Evolutionary conservation across 139 green algal species (phyloP).

Genomic region (Astrephomene gubernaculifera): DNA sequence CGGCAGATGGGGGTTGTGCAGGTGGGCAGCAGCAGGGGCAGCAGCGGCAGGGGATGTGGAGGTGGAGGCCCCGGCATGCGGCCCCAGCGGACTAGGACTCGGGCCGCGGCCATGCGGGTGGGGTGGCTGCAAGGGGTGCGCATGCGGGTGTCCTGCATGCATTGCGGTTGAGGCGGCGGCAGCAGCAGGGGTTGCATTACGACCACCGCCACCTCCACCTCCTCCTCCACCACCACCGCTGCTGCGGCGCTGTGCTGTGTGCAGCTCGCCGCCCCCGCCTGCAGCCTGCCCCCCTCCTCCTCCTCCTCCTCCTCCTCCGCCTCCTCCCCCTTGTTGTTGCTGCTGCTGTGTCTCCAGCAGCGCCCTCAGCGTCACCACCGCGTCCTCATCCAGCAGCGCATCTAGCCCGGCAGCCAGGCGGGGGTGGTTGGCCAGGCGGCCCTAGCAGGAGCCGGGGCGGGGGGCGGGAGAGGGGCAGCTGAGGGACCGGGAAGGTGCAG

Average conservation of each 20-base stretch:
- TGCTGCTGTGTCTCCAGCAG: slow-evolving; percentile 27
- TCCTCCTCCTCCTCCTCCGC: neutral
- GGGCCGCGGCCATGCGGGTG: too few relatives aligned
- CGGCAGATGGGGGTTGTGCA: neutral
- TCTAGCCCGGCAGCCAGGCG: slow-evolving; percentile 32
- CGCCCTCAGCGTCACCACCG: slow-evolving; percentile 29
- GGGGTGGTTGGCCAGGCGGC: slow-evolving; percentile 41
- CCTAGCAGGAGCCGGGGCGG: neutral
- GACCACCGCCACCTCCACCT: neutral
- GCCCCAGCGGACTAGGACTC: neutral
- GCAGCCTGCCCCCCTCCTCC: neutral
- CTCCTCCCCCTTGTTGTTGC: neutral
- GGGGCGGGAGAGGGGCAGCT: too few relatives aligned
- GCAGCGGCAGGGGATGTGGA: neutral
- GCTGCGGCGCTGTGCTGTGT: neutral
- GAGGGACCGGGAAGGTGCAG: too few relatives aligned
- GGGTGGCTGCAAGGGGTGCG: too few relatives aligned
- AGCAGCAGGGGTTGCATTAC: neutral
- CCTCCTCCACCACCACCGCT: neutral
- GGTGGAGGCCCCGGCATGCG: neutral
- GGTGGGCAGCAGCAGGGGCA: neutral
- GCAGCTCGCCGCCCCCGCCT: neutral
- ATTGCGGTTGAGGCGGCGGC: too few relatives aligned
- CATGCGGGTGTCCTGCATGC: too few relatives aligned
- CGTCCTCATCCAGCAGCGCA: slow-evolving; percentile 37